These are phyloP conservation scores for Pseudogymnoascus sp. DNA, from an alignment of 2,329 filamentous ascomycete genomes.

Conservation along the genomic window DNA sequence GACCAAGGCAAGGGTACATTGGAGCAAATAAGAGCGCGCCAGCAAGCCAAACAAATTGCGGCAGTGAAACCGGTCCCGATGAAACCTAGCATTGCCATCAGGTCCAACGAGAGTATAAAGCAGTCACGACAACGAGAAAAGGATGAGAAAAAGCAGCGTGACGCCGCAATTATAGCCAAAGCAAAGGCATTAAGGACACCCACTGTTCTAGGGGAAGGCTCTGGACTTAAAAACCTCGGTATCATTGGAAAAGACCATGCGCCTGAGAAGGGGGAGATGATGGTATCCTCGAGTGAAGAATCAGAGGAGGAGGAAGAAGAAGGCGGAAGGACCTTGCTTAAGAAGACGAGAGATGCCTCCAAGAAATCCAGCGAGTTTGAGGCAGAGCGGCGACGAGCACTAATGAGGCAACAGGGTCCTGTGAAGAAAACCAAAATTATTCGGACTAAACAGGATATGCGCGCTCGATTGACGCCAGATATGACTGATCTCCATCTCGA, in stretches of 20 bases:
- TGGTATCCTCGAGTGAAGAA: constrained; percentile 64
- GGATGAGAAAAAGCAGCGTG: constrained; percentile 64
- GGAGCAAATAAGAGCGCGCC: constrained; percentile 12
- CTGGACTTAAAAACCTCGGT: constrained; percentile 62
- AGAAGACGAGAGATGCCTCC: constrained; percentile 33
- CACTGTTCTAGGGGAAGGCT: constrained; percentile 64
- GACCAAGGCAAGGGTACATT: constrained; percentile 10
- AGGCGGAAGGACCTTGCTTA: constrained; percentile 46
- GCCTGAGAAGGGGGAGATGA: constrained; percentile 71
- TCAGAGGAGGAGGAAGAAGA: constrained; percentile 68
- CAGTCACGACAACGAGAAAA: constrained; percentile 57
- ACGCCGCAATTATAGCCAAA: constrained; percentile 62
- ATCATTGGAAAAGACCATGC: constrained; percentile 72
- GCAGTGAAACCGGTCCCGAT: constrained; percentile 26
- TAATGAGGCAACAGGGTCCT: constrained; percentile 55
- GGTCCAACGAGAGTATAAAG: constrained; percentile 18
- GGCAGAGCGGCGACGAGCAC: constrained; percentile 37
- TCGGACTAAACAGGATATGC: constrained; percentile 85
- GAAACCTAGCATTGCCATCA: constrained; percentile 19
- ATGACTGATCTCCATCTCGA: constrained; percentile 77
- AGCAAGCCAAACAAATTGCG: constrained; percentile 20
- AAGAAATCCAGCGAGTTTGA: constrained; percentile 35
- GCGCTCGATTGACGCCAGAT: constrained; percentile 82
- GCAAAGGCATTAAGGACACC: constrained; percentile 53
- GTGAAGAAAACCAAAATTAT: constrained; percentile 76